phyloP scores from a whole-genome alignment of 192 early-diverging fungal genomes.

The Diversispora epigaea region DNA sequence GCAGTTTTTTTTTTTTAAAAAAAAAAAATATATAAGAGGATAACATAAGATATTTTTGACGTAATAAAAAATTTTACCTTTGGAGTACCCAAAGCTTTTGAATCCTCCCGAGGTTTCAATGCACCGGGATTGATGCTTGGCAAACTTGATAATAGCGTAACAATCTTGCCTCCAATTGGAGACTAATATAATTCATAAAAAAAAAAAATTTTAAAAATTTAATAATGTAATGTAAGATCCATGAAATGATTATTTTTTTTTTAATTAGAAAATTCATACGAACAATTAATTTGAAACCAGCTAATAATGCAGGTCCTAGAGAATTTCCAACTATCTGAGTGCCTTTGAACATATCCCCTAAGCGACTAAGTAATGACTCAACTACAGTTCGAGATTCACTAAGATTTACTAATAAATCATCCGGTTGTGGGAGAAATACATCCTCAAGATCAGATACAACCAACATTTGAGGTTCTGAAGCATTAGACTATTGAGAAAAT shows the following conservation, averaged over 20 bases:
- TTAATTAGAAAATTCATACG: constrained; percentile 14
- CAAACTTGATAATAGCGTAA: constrained; percentile 76
- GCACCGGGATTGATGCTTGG: constrained; percentile 81
- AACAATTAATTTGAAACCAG: constrained; percentile 80
- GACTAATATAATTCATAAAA: constrained; percentile 42
- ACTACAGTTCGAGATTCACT: constrained; percentile 76
- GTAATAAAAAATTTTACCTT: constrained; percentile 50
- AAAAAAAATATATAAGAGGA: too few relatives aligned
- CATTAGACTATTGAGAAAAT: constrained; percentile 35
- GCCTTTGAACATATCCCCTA: constrained; percentile 83
- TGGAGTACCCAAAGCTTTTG: constrained; percentile 83
- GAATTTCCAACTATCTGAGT: constrained; percentile 78
- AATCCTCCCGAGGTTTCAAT: constrained; percentile 82
- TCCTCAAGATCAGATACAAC: constrained; percentile 92
- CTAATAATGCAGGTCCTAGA: constrained; percentile 79
- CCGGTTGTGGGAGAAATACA: constrained; percentile 82
- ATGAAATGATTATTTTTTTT: too few relatives aligned
- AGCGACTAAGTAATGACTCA: constrained; percentile 67
- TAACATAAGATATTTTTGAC: not conserved
- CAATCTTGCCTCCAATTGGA: constrained; percentile 86
- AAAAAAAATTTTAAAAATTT: not conserved
- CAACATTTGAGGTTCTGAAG: constrained; percentile 90
- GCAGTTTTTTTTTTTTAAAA: too few relatives aligned
- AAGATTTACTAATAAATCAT: constrained; percentile 87
- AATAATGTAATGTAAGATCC: not conserved